phyloP scores from a whole-genome alignment of 225 moss, liverwort and hornwort genomes.

The Marchantia polymorpha region DNA sequence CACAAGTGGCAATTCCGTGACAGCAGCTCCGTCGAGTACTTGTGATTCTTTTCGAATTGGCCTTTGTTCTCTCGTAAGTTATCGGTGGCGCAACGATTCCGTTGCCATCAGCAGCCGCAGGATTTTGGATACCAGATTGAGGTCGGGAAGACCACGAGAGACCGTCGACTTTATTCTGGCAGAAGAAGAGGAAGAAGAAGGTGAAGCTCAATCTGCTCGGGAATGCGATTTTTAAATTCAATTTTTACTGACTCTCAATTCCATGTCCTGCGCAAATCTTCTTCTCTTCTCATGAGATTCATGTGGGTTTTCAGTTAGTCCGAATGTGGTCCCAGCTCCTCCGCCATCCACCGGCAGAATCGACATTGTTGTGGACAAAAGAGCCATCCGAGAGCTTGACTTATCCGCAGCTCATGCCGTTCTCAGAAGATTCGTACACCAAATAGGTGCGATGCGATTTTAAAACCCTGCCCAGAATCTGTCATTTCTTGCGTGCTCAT shows the following conservation, averaged over 20 bases:
- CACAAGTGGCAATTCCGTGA: neutral
- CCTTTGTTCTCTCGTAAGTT: neutral
- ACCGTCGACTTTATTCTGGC: constrained; percentile 11
- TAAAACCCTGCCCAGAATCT: neutral
- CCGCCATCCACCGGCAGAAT: constrained; percentile 82
- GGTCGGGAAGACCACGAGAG: constrained; percentile 15
- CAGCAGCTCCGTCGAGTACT: neutral
- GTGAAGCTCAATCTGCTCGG: neutral
- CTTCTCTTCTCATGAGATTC: neutral
- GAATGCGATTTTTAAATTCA: too few species aligned
- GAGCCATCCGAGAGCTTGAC: constrained; percentile 65
- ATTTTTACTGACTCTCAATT: neutral
- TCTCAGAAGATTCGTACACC: constrained; percentile 72
- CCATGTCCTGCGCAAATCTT: neutral
- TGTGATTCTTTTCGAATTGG: neutral
- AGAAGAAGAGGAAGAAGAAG: constrained; percentile 20
- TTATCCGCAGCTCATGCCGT: constrained; percentile 74
- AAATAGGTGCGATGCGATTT: constrained; percentile 51
- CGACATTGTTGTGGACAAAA: constrained; percentile 82
- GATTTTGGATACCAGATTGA: neutral
- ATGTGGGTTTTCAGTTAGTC: constrained; percentile 54
- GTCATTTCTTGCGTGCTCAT: neutral
- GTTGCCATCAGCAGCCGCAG: neutral
- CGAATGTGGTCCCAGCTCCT: constrained; percentile 72
- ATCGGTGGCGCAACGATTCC: neutral